Base-by-base conservation (phyloP, 148 eudicot species). In the Rhododendron vialii region DNA sequence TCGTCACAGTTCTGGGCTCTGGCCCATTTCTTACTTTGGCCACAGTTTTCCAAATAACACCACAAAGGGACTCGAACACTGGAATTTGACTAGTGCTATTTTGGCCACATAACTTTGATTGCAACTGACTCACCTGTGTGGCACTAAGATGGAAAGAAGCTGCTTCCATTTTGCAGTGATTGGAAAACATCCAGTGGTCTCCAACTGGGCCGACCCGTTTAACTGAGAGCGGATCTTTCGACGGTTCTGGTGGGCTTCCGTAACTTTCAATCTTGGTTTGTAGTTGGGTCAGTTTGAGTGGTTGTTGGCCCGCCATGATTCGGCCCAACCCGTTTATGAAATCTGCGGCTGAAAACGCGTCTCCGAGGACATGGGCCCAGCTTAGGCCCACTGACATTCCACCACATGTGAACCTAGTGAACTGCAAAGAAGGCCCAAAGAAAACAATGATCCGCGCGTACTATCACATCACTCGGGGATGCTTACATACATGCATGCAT, bases 351-450 rank as follows among this genome's bases (percentile, higher is more conserved):
- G 92, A 90, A 82, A 92, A 92, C 76, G 92, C 90, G 87, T 96
- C 98, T 79, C 99, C 99, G 18, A 96, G 92, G n/a, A 95, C 91
- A 84, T 96, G 99, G 84, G 98, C 92, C 95, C 98, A 95, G n/a
- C 95, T 94, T 51, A 96, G 28, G 86, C 98, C 98, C 85, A 93
- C 48, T 18, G 96, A 84, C 4, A 88, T 13, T 53, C 96, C 99
- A 43, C 98, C 99, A 69, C 99, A 95, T 86, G 93, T 92, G 81
- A 96, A 92, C 35, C 76, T 26, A 18, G 99, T 96, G 5, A 91
- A 7, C 96, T 75, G 79, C 48, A 7, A 79, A 28, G 83, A 55
- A 55, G 47, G 67, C 12, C 35, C 71, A 84, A 65, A 10, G 17
- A 20, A 61, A 20, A 75, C 79, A 75, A 73, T 67, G 18, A 82